Conservation (phyloP, 148 eudicot species). For the Chenopodium album region DNA sequence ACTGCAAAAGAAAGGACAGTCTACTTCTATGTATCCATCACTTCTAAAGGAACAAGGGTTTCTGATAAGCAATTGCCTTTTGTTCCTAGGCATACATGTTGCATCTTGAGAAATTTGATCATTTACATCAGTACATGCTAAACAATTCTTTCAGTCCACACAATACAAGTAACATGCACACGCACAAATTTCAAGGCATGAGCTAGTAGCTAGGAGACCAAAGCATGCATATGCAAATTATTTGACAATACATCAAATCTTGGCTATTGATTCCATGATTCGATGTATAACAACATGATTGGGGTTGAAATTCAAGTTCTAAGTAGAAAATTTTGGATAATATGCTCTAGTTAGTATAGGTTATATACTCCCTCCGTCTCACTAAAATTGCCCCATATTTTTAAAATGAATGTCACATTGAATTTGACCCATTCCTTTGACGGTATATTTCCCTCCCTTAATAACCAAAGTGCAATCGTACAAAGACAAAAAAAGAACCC, state of each 20-base stretch:
- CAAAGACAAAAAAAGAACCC: too few relatives aligned
- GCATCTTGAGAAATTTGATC: constrained; percentile 2
- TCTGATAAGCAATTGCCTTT: not conserved
- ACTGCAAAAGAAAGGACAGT: not conserved
- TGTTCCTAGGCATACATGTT: not conserved
- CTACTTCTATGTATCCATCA: not conserved
- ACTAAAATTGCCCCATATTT: too few relatives aligned
- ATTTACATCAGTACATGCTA: not conserved
- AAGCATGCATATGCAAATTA: not conserved
- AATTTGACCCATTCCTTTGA: too few relatives aligned
- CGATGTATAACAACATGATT: not conserved
- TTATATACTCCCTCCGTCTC: too few relatives aligned
- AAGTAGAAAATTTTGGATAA: too few relatives aligned
- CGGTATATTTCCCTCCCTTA: too few relatives aligned
- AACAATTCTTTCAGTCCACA: not conserved
- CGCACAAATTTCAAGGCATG: not conserved
- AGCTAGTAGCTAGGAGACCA: not conserved
- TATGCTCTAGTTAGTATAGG: too few relatives aligned
- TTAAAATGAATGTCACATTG: too few relatives aligned
- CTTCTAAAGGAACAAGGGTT: constrained; percentile 4
- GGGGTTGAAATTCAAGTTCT: not conserved
- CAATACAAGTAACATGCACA: not conserved
- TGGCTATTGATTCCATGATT: not conserved
- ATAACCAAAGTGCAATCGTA: too few relatives aligned
- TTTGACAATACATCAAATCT: not conserved